Base-by-base conservation (phyloP, 2,329 filamentous ascomycete species). In the Lachnellula cervina region DNA sequence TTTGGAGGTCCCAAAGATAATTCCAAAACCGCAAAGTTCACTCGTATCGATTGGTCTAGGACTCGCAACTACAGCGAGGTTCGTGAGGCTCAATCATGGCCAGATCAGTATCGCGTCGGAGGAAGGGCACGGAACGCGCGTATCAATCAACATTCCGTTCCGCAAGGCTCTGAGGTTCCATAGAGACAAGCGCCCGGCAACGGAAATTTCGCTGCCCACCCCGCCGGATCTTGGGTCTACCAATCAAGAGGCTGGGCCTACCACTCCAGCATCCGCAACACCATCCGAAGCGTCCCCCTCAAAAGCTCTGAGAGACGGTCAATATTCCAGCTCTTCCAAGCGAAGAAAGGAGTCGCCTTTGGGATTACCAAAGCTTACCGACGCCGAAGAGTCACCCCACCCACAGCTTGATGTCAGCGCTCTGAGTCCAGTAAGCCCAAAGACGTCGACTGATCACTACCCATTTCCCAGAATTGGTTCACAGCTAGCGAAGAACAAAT, bases 121-220 rank as follows among this genome's bases (percentile, higher is more conserved):
- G 50, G 2, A 32, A 19, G 51, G 51, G 2, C 56, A 56, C 43
- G 63, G 63, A 34, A 64, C 62, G 3, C 55, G 55, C 48, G 62
- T 64, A 13, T 60, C 59, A 2, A 48, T 65, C 13, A 62, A 58
- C 8, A 62, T 65, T 2, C 64, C 64, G 13, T 64, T 64, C 49
- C 54, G 58, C 14, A 62, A 61, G 40, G 49, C 61, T 19, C 28
- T 59, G 23, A 19, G 52, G 52, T 3, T 13, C 16, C 5, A 23
- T 4, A 16, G 48, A 49, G 21, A 40, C 14, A 11, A 25, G 42
- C 9, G 52, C 17, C 7, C 37, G 43, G 38, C 43, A 38, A 14
- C 44, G 14, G 37, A 40, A 40, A 40, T 40, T 6, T 40, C 37
- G 14, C 37, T 40, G 14, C 37, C 37, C 17, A 17, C 37, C n/a